A percentile compares a stretch with the other conserved stretches of the same genome.
phyloP scores from a whole-genome alignment of 345 rosid genomes.

The Eucalyptus polybractea region DNA sequence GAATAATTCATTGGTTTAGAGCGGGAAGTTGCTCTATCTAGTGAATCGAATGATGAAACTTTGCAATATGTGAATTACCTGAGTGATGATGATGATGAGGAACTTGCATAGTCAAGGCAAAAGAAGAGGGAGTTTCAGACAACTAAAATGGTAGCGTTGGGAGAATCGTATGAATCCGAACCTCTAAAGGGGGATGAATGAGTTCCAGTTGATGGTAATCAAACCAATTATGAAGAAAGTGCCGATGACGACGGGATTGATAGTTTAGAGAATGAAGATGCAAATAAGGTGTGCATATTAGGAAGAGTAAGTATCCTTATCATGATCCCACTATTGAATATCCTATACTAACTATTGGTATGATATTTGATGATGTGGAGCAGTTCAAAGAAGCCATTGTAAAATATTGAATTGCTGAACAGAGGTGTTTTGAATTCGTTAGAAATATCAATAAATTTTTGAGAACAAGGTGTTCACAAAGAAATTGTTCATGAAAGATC shows the following conservation, averaged over 20 bases:
- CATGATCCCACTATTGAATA: not conserved
- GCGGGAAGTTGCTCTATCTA: not conserved
- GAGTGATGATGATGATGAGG: not conserved
- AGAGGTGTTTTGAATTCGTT: not conserved
- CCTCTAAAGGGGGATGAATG: not conserved
- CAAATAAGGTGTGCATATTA: not conserved
- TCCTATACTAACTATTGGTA: not conserved
- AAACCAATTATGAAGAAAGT: not conserved
- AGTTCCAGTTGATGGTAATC: not conserved
- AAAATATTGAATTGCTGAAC: too few relatives aligned
- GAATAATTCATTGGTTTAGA: not conserved
- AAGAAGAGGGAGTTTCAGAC: rapidly evolving
- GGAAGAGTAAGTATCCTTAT: not conserved
- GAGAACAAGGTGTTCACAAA: not conserved
- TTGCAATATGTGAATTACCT: not conserved
- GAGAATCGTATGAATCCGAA: not conserved
- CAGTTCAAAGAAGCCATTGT: not conserved
- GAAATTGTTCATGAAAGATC: not conserved
- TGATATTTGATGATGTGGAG: not conserved
- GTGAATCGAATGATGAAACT: not conserved
- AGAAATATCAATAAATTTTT: too few relatives aligned
- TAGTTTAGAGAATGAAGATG: not conserved
- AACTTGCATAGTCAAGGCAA: not conserved
- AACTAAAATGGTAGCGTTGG: not conserved
- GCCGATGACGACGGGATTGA: rapidly evolving